A percentile compares a stretch with the other conserved stretches of the same genome.
phyloP scores from a whole-genome alignment of 2,329 filamentous ascomycete species.

The Fusarium sterilihyphosum region DNA sequence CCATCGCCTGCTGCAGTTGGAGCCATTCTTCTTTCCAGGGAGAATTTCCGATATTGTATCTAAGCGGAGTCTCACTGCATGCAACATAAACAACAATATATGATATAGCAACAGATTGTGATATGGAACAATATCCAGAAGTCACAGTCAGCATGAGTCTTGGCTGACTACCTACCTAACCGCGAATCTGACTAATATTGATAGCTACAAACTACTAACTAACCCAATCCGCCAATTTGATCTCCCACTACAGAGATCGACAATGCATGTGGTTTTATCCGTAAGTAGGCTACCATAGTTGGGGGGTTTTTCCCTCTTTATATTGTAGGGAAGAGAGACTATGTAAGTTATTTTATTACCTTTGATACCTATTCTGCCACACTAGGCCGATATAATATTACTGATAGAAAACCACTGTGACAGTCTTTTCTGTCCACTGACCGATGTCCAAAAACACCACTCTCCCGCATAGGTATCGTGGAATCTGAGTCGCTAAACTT shows the following conservation, averaged over 20 bases:
- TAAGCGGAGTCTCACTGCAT: background rate
- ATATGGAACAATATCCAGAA: background rate
- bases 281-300: background rate
- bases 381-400: background rate
- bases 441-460: background rate
- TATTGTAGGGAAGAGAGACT: background rate
- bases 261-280: background rate
- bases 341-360: background rate
- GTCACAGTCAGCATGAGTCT: constrained; percentile 2
- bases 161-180: background rate
- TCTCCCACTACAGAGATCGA: background rate
- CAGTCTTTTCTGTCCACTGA: background rate
- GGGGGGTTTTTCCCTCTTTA: background rate
- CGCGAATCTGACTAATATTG: constrained; percentile 24
- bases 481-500: background rate
- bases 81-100: background rate
- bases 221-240: background rate
- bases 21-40: constrained; percentile 32
- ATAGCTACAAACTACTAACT: background rate
- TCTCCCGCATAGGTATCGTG: background rate
- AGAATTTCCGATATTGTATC: background rate
- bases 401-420: background rate
- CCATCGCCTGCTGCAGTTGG: constrained; percentile 26
- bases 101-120: background rate
- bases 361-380: background rate